Conservation (phyloP, 108 stramenopile genomes). For the Stephanodiscus triporus region DNA sequence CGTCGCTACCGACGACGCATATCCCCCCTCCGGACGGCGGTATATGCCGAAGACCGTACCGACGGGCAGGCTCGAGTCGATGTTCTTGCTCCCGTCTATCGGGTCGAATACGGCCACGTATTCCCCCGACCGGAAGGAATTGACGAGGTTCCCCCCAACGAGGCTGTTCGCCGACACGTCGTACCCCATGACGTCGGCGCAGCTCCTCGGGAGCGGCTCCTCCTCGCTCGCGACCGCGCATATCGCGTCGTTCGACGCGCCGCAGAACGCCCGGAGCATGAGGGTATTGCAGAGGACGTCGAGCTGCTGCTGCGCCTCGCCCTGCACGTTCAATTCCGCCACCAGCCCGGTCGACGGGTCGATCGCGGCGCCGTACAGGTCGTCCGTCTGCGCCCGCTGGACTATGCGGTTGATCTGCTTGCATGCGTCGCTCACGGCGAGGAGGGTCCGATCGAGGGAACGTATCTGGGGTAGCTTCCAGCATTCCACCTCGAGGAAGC, state of each 20-base stretch:
- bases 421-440: slow-evolving; percentile 84
- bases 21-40: slow-evolving; percentile 57
- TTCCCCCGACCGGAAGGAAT: slow-evolving; percentile 52
- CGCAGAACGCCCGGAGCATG: slow-evolving; percentile 86
- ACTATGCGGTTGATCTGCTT: slow-evolving; percentile 90
- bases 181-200: slow-evolving; percentile 83
- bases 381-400: slow-evolving; percentile 89
- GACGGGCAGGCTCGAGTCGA: slow-evolving; percentile 96
- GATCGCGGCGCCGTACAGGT: slow-evolving; percentile 86
- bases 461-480: slow-evolving; percentile 74
- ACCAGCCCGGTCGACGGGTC: slow-evolving; percentile 52
- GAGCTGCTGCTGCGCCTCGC: slow-evolving; percentile 89
- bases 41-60: slow-evolving; percentile 99
- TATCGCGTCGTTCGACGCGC: slow-evolving; percentile 59
- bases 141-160: background rate
- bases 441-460: slow-evolving; percentile 75
- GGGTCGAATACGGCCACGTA: slow-evolving; percentile 99
- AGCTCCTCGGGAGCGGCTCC: slow-evolving; percentile 74
- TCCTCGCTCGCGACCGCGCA: slow-evolving; percentile 86
- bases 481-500: slow-evolving; percentile 90
- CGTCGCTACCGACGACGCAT: background rate
- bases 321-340: slow-evolving; percentile 81
- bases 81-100: slow-evolving; percentile 91
- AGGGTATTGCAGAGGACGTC: slow-evolving; percentile 89
- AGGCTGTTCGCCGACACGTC: background rate